Evolutionary conservation across 257 asterid genomes (phyloP).

Genomic region (Coffea eugenioides): DNA sequence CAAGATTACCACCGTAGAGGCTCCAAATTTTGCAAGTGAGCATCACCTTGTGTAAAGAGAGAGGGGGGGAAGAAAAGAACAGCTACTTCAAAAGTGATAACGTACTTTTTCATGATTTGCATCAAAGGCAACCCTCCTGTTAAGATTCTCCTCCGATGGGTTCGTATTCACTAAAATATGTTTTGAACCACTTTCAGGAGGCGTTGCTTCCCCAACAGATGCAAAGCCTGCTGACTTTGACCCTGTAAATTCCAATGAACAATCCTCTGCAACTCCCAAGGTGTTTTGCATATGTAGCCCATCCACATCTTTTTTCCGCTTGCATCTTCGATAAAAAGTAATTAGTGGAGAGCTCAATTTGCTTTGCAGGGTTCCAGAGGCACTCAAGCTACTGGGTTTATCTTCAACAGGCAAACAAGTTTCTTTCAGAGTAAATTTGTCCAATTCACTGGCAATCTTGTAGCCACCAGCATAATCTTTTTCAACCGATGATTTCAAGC

Average conservation of each 20-base stretch:
- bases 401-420: slow-evolving; percentile 24
- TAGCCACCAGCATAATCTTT: slow-evolving; percentile 9
- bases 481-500: slow-evolving; percentile 18
- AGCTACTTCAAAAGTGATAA: slow-evolving; percentile 8
- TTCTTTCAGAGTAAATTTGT: slow-evolving; percentile 25
- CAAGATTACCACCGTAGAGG: neutral
- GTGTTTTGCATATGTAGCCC: slow-evolving; percentile 6
- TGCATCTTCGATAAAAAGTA: slow-evolving; percentile 57
- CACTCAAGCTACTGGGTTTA: slow-evolving; percentile 14
- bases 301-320: slow-evolving; percentile 32
- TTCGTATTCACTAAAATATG: slow-evolving; percentile 21
- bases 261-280: slow-evolving; percentile 14
- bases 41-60: neutral
- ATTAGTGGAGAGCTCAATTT: slow-evolving; percentile 36
- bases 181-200: slow-evolving; percentile 23
- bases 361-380: slow-evolving; percentile 24
- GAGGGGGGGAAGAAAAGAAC: neutral
- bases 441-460: slow-evolving; percentile 10
- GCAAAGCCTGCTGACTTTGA: slow-evolving; percentile 19
- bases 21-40: neutral
- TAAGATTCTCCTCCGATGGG: slow-evolving; percentile 20
- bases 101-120: slow-evolving; percentile 28
- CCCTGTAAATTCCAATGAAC: slow-evolving; percentile 22
- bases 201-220: slow-evolving; percentile 25
- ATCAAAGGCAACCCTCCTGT: slow-evolving; percentile 3